These are phyloP conservation scores for Leishmania tropica DNA, from an alignment of 208 protist species.

Conservation along the genomic window DNA sequence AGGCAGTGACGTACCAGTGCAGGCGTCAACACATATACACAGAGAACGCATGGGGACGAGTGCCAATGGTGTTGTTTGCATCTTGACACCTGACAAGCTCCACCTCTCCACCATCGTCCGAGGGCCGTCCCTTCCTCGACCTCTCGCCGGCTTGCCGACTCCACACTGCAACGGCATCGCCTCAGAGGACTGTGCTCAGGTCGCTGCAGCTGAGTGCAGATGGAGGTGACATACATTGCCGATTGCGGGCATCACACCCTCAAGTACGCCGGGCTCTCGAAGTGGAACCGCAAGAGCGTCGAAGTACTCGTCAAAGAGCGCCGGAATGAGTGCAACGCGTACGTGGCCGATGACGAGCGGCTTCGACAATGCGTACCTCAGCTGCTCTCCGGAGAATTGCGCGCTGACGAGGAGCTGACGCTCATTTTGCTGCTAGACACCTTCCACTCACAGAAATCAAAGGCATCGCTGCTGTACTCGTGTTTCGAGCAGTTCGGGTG, in stretches of 20 bases:
- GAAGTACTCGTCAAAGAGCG: constrained; percentile 28
- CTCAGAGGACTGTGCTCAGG: background rate
- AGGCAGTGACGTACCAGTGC: background rate
- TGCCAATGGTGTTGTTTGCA: background rate
- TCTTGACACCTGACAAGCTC: background rate
- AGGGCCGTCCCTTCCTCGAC: background rate
- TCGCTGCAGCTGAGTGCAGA: background rate
- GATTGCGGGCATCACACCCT: constrained; percentile 65
- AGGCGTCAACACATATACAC: background rate
- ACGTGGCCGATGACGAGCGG: constrained; percentile 23
- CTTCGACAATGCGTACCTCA: constrained; percentile 25
- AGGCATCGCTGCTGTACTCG: constrained; percentile 58
- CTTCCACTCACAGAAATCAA: constrained; percentile 44
- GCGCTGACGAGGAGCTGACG: constrained; percentile 52
- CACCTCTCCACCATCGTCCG: background rate
- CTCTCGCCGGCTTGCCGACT: background rate
- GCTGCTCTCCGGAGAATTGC: constrained; percentile 24
- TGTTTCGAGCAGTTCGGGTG: constrained; percentile 71
- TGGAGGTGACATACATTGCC: constrained; percentile 48
- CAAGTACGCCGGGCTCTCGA: constrained; percentile 58
- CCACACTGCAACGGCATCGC: background rate
- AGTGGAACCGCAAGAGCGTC: constrained; percentile 14
- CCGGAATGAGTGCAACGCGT: constrained; percentile 24
- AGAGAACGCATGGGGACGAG: background rate
- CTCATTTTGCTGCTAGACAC: constrained; percentile 65